Conservation (phyloP, 176 grass and related monocot genomes). For the Musa troglodytarum region DNA sequence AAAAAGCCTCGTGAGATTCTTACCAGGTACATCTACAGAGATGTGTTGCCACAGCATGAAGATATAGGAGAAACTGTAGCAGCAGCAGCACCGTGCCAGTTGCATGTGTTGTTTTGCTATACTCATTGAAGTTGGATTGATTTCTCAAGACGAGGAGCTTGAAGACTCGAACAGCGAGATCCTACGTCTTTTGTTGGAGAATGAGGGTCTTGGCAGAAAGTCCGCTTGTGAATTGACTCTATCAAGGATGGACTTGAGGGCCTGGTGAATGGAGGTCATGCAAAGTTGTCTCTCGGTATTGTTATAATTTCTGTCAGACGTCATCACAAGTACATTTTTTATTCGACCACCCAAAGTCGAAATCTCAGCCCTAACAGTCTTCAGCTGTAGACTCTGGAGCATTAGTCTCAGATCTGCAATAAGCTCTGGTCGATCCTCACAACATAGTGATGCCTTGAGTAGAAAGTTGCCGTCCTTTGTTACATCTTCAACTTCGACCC, state of each 20-base stretch:
- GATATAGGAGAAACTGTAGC: too few relatives aligned
- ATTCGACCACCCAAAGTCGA: constrained; percentile 70
- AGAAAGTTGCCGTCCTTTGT: constrained; percentile 11
- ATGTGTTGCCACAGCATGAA: too few relatives aligned
- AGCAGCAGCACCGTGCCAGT: not conserved
- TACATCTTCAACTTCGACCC: constrained; percentile 33
- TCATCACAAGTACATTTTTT: constrained; percentile 36
- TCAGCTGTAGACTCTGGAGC: constrained; percentile 40
- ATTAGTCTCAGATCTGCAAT: constrained; percentile 44
- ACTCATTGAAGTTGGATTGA: not conserved
- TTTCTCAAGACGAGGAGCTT: constrained; percentile 50
- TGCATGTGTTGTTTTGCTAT: not conserved
- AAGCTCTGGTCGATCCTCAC: constrained; percentile 58
- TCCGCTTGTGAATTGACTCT: constrained; percentile 36
- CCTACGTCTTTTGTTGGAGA: constrained; percentile 54
- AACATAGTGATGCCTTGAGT: constrained; percentile 63
- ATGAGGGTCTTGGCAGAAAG: constrained; percentile 40
- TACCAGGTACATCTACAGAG: too few relatives aligned
- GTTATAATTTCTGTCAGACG: constrained; percentile 14
- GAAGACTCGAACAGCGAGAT: constrained; percentile 57
- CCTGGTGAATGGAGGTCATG: constrained; percentile 34
- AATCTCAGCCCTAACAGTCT: constrained; percentile 52
- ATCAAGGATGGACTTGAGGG: constrained; percentile 52
- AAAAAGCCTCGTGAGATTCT: not conserved
- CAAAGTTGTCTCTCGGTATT: constrained; percentile 15